phyloP scores from a whole-genome alignment of 352 stramenopile genomes.

The Phytophthora tentaculata region DNA sequence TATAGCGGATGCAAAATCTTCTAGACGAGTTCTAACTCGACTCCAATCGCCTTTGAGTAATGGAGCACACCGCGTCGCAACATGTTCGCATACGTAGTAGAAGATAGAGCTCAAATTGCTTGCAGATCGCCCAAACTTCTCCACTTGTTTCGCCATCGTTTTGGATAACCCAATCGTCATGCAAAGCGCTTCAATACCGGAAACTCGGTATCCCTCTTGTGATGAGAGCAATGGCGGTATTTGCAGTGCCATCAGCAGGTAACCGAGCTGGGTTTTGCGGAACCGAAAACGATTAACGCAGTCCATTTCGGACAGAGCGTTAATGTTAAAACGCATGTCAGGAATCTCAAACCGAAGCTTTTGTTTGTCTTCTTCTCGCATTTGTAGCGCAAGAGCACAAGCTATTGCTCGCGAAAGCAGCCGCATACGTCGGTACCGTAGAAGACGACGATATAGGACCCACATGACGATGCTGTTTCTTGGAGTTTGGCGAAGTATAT shows the following conservation, averaged over 20 bases:
- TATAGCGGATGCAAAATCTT: not conserved
- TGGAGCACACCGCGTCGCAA: not conserved
- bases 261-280: not conserved
- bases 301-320: not conserved
- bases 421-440: not conserved
- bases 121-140: not conserved
- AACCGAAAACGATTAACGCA: not conserved
- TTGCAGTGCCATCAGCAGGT: not conserved
- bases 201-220: not conserved
- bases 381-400: not conserved
- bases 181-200: not conserved
- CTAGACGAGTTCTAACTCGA: not conserved
- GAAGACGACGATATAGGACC: not conserved
- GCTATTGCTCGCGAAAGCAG: not conserved
- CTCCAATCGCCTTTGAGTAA: not conserved
- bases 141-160: not conserved
- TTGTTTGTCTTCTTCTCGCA: not conserved
- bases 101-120: not conserved
- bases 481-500: not conserved
- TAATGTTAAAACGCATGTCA: not conserved
- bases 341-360: not conserved
- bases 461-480: not conserved
- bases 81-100: not conserved
- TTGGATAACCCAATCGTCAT: not conserved
- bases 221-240: not conserved